Base-by-base conservation (phyloP, 192 early-diverging fungal genomes). In the Funneliformis geosporum region DNA sequence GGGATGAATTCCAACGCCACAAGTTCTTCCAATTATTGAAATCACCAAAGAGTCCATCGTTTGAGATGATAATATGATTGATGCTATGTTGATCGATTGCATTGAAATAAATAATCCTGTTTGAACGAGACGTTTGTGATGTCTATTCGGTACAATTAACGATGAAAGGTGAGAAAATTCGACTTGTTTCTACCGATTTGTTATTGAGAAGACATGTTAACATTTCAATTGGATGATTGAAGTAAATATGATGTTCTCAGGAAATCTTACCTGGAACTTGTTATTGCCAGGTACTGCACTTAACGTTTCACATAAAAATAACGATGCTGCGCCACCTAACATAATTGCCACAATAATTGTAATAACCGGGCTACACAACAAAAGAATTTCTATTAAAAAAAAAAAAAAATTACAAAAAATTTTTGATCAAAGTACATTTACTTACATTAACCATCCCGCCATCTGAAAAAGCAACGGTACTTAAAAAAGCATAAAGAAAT, bases 271-370 rank as follows among this genome's bases (percentile, higher is more conserved):
- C 75, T 93, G 91, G 70, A 92, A 91, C 72, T 84, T 84, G 60
- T 92, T 89, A 80, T 94, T 94, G 21, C 92, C 93, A 3, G 88
- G 86, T 80, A 93, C 89, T 66, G 86, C 85, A 9, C 90, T 92
- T 85, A 92, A 87, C 23, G 88, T 83, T 78, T 94, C 93, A 74
- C 90, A 88, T 66, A 94, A 84, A 80, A 93, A 92, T n/a, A 94
- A 78, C 44, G 87, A 87, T 28, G 89, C 87, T 18, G 90, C 83
- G 11, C 81, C 87, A 28, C 90, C 88, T n/a, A 94, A 72, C n/a
- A 88, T 83, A 1, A 84, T 90, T 23, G 93, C 84, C 18, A 90
- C 65, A 14, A 89, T 38, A 66, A 94, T 91, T 3, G 80, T 81
- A 18, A 94, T 11, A 4, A 86, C 59, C 18, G 93, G 90, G 40